Percentiles rank a stretch among this genome's conserved stretches.
Conservation (phyloP, 176 grass and related monocot species). For the Oryza glaberrima region DNA sequence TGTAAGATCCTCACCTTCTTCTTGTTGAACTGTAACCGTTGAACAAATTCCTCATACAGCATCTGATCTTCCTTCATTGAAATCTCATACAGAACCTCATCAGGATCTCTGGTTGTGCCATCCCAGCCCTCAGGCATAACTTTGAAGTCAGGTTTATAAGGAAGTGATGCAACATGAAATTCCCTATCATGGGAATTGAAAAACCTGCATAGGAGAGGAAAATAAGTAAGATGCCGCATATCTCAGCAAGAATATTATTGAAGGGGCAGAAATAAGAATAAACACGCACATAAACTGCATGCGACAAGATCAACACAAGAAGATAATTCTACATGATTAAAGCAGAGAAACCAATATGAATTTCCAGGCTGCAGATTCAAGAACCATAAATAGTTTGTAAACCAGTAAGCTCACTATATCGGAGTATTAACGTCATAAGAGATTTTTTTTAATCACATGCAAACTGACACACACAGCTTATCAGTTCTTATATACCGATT, state of each 20-base stretch:
- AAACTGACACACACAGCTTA: slow-evolving; percentile 18
- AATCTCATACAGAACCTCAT: slow-evolving; percentile 97
- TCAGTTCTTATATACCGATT: neutral
- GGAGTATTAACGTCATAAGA: neutral
- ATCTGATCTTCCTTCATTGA: slow-evolving; percentile 92
- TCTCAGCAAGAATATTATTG: neutral
- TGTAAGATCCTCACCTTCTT: slow-evolving; percentile 67
- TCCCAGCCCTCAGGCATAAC: slow-evolving; percentile 99
- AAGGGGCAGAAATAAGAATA: neutral
- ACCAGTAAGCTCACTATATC: neutral
- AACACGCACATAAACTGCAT: neutral
- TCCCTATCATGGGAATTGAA: slow-evolving; percentile 93
- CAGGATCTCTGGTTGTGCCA: slow-evolving; percentile 83
- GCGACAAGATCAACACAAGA: neutral
- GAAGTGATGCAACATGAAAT: slow-evolving; percentile 96
- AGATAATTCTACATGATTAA: neutral
- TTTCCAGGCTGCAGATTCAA: slow-evolving; percentile 11
- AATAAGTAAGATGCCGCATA: slow-evolving; percentile 10
- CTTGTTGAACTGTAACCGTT: slow-evolving; percentile 90
- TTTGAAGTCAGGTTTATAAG: slow-evolving; percentile 98
- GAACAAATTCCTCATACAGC: slow-evolving; percentile 98
- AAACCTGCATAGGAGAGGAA: slow-evolving; percentile 60
- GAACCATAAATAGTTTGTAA: neutral
- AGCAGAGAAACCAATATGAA: neutral
- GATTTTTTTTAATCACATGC: neutral